phyloP scores from a whole-genome alignment of 2,329 filamentous ascomycete genomes.

The Arthrinium puccinioides region DNA sequence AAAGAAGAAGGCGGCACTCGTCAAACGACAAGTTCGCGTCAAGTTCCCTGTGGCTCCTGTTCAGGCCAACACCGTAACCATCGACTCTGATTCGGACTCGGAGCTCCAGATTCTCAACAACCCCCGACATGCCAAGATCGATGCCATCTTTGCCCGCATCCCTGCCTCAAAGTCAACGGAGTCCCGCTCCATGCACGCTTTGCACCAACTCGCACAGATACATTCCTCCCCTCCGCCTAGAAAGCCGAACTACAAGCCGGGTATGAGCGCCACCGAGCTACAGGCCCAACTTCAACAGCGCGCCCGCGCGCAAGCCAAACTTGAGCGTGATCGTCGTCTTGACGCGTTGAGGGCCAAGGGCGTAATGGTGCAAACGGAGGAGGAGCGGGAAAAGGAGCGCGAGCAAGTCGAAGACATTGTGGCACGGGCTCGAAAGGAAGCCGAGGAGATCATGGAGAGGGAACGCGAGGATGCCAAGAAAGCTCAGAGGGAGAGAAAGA shows the following conservation, averaged over 20 bases:
- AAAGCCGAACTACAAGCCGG: conserved; percentile 35
- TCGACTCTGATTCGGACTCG: conserved; percentile 42
- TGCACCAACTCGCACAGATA: conserved; percentile 70
- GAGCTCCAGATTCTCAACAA: conserved; percentile 56
- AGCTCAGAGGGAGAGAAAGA: conserved; percentile 38
- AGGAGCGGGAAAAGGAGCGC: conserved; percentile 78
- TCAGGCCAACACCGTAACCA: conserved; percentile 27
- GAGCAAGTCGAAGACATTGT: conserved; percentile 83
- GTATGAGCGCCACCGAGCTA: conserved; percentile 64
- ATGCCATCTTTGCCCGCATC: conserved; percentile 62
- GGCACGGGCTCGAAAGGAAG: conserved; percentile 75
- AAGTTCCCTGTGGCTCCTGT: conserved; percentile 32
- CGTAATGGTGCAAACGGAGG: conserved; percentile 72
- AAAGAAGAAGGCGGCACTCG: conserved; percentile 18
- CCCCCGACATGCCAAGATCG: conserved; percentile 42
- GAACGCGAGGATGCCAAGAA: conserved; percentile 71
- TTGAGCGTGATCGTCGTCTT: conserved; percentile 70
- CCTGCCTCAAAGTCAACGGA: conserved; percentile 58
- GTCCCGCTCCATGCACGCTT: conserved; percentile 53
- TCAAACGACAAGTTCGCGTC: conserved; percentile 43
- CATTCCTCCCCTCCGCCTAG: conserved; percentile 49
- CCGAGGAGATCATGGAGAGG: conserved; percentile 66
- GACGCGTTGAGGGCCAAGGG: conserved; percentile 73
- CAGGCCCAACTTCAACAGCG: conserved; percentile 60
- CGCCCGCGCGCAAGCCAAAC: conserved; percentile 71